Base-by-base conservation (phyloP, 176 grass and related monocot species). In the Themeda triandra region DNA sequence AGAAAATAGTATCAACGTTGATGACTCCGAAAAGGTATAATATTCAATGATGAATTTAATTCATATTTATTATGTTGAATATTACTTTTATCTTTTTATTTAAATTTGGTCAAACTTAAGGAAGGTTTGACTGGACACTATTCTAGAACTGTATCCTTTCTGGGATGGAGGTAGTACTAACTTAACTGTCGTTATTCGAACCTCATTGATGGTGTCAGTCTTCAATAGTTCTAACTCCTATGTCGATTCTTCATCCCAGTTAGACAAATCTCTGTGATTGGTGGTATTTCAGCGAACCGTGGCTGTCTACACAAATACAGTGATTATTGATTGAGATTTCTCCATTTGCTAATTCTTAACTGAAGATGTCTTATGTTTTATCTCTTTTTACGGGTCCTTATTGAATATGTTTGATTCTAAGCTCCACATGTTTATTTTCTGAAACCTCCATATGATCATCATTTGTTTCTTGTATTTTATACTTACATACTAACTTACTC, bases 241-340 rank as follows among this genome's bases (percentile, higher is more conserved):
- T 27, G 36, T 54, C 12, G 49, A 30, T 42, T 63, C 40, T 59
- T 80, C 24, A 9, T 80, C 17, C 29, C 25, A 65, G 18, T 24
- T 23, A 86, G 58, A 6, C 39, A 80, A 66, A 73, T 30, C 14
- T 84, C 6, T 8, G 18, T 79, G 40, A 33, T 75, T 81, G 41
- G 18, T 80, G 6, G 39, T 40, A 40, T 40, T 40, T 40, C 39
- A 31, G 66, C 39, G 13, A 69, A 42, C 73, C 30, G 18, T 36
- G 32, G 36, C 45, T 42, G 18, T 27, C 63, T 58, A 44, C 27
- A 37, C 73, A 58, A 44, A 48, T 56, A 19, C 23, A 48, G 73
- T 79, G 13, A 78, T 79, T 73, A 6, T 84, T 13, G 2, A 54
- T 30, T 72, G 15, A 21, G 53, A 13, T 77, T 40, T 59, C 17